Base-by-base conservation (phyloP, 208 protist species). In the Strigomonas galati region DNA sequence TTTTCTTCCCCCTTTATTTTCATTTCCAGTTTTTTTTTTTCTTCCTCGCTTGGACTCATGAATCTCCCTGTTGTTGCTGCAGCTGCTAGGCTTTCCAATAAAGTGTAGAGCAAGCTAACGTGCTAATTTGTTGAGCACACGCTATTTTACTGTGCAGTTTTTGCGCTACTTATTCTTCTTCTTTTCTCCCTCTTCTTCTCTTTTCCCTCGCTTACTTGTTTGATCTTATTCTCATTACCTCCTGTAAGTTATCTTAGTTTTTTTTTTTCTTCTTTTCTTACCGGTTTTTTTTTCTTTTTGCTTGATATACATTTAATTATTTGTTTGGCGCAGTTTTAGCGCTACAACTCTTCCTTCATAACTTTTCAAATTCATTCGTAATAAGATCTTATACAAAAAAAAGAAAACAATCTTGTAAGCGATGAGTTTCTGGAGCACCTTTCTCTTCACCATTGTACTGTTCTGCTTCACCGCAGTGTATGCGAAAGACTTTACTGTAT, bases 141-240 rank as follows among this genome's bases (percentile, higher is more conserved):
- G 40, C 21, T 6, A 60, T 24, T 35, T 32, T 28, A 46, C 57
- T 37, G 43, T 52, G 44, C 44, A 53, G 49, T 26, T 12, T 57
- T 24, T 54, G 23, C 66, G 24, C 9, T 31, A 53, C 66, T n/a
- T 62, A 61, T 65, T n/a, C 54, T 66, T 72, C 19, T 43, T 73
- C 15, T 44, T 26, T 15, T 59, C 21, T 27, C 21, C 43, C 53
- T 55, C 32, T 37, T 4, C 9, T 28, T 58, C 44, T 57, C 14
- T 46, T 69, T 2, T 52, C 28, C 31, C 17, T 56, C 24, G 31
- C 56, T 66, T 54, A 53, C 27, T 67, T 56, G 31, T 53, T 56
- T 61, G 53, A 12, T 32, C 32, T 3, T 32, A 21, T 1, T 53
- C 48, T 53, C 48, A 9, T 57, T 21, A 14, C 14, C 52, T 57